phyloP scores from a whole-genome alignment of 75 land plant species.

The Cupressus sempervirens region DNA sequence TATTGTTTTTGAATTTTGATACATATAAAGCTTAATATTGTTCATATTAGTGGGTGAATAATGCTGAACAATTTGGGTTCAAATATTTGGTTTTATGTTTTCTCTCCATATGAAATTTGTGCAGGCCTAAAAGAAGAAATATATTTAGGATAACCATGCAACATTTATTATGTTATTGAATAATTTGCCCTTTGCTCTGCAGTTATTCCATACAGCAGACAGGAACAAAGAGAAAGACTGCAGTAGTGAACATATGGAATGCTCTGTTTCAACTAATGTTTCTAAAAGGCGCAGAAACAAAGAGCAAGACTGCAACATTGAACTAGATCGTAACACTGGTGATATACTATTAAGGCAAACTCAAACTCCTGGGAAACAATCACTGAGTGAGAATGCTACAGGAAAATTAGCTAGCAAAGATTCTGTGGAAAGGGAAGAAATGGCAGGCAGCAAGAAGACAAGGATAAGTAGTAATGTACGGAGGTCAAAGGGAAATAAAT shows the following conservation, averaged over 20 bases:
- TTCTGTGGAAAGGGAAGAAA: conserved; percentile 2
- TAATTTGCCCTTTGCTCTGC: background rate
- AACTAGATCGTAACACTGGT: background rate
- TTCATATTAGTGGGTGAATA: no score
- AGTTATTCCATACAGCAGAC: background rate
- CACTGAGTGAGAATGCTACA: background rate
- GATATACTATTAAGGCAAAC: background rate
- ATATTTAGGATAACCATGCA: background rate
- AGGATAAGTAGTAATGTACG: background rate
- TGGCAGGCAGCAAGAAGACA: background rate
- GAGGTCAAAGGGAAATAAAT: background rate
- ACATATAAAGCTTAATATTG: no score
- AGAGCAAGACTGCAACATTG: background rate
- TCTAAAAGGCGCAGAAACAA: background rate
- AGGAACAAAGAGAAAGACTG: background rate
- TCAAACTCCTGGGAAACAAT: background rate
- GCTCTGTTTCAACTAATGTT: background rate
- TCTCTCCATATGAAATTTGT: background rate
- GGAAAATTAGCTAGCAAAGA: background rate
- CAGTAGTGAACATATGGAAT: background rate
- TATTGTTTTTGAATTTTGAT: no score
- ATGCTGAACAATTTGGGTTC: no score
- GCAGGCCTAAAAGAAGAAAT: background rate
- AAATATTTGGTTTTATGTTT: no score
- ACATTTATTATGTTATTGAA: background rate